phyloP scores from a whole-genome alignment of 176 grass and related monocot species.

The Raddia guianensis region DNA sequence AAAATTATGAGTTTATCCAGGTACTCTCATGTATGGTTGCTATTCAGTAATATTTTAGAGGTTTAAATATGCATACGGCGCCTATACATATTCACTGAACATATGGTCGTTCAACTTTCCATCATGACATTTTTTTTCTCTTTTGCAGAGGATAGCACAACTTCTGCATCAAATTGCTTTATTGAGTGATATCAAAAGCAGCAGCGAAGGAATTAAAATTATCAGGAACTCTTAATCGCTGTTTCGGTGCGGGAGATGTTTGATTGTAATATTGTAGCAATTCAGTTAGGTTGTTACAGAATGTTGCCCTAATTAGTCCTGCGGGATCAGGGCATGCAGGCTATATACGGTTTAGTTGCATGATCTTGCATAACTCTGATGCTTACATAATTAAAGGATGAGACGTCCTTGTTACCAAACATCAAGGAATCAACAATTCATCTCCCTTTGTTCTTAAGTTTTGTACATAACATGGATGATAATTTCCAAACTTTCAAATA shows the following conservation, averaged over 20 bases:
- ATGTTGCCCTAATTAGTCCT: background rate
- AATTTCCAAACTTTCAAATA: background rate
- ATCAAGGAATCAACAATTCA: constrained; percentile 15
- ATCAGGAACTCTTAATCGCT: constrained; percentile 37
- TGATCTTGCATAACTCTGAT: constrained; percentile 18
- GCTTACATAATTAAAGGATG: background rate
- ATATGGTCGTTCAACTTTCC: background rate
- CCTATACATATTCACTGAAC: constrained; percentile 2
- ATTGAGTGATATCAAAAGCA: constrained; percentile 47
- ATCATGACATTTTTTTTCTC: constrained; percentile 4
- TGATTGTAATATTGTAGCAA: constrained; percentile 25
- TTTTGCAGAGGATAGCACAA: constrained; percentile 53
- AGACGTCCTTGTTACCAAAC: background rate
- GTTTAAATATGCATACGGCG: background rate
- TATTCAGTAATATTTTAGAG: background rate
- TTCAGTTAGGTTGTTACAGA: constrained; percentile 4
- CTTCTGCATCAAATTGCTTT: constrained; percentile 63
- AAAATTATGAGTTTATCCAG: constrained; percentile 8
- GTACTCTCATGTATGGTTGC: background rate
- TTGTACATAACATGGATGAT: constrained; percentile 39
- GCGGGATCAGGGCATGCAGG: constrained; percentile 19
- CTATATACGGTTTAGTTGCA: constrained; percentile 16
- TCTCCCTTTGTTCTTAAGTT: background rate
- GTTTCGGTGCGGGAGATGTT: background rate
- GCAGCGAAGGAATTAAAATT: constrained; percentile 41